These are phyloP conservation scores for Fusarium succisae DNA, from an alignment of 2,329 filamentous ascomycete species.

Conservation along the genomic window DNA sequence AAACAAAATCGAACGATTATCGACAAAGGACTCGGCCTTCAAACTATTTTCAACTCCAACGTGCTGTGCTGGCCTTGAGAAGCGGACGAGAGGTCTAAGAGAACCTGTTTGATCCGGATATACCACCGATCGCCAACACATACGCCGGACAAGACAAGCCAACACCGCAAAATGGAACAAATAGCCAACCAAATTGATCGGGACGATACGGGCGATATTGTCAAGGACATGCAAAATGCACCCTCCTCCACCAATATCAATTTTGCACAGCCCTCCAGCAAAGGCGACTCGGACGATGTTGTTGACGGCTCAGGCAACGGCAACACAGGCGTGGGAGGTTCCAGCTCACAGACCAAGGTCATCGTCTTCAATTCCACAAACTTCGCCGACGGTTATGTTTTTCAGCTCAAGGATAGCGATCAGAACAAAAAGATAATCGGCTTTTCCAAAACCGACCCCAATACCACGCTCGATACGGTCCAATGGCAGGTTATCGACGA, in stretches of 20 bases:
- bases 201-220: neutral
- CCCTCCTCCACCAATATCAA: neutral
- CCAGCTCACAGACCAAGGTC: neutral
- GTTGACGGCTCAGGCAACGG: neutral
- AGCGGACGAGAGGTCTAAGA: neutral
- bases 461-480: neutral
- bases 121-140: neutral
- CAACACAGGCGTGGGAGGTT: neutral
- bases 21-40: neutral
- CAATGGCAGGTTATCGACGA: neutral
- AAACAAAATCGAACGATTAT: constrained; percentile 5
- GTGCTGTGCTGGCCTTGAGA: neutral
- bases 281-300: neutral
- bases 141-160: neutral
- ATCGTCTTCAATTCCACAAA: neutral
- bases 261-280: neutral
- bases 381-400: neutral
- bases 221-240: neutral
- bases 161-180: constrained; percentile 15
- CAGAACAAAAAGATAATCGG: neutral
- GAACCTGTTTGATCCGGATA: neutral
- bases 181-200: constrained; percentile 1
- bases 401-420: neutral
- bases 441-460: neutral
- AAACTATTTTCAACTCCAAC: neutral